phyloP scores from a whole-genome alignment of 2,329 filamentous ascomycete species.

The Aspergillus sp. region DNA sequence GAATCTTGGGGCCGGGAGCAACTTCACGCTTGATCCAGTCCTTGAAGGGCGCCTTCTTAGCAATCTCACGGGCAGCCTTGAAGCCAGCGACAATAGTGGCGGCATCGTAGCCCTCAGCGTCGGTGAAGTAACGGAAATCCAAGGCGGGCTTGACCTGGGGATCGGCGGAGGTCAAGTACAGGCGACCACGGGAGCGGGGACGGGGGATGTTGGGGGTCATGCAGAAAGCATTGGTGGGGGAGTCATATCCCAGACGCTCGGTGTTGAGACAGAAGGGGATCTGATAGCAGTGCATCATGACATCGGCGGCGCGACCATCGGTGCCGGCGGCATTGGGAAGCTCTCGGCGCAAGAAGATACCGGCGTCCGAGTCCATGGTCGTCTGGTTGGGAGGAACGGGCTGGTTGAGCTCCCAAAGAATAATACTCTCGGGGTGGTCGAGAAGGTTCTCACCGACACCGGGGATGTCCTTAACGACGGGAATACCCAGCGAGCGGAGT shows the following conservation, averaged over 20 bases:
- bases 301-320: conserved; percentile 75
- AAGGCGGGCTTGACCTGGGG: conserved; percentile 76
- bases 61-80: conserved; percentile 73
- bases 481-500: conserved; percentile 52
- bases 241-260: conserved; percentile 71
- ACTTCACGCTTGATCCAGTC: conserved; percentile 81
- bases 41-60: conserved; percentile 73
- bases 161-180: conserved; percentile 75
- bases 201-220: conserved; percentile 91
- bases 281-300: conserved; percentile 98
- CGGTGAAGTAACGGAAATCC: conserved; percentile 88
- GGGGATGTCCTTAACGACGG: conserved; percentile 60
- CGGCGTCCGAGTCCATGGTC: conserved; percentile 87
- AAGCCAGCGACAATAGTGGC: conserved; percentile 77
- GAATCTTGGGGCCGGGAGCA: conserved; percentile 70
- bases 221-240: conserved; percentile 76
- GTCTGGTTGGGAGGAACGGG: conserved; percentile 77
- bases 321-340: conserved; percentile 64
- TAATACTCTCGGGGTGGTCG: conserved; percentile 66
- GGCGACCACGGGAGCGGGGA: conserved; percentile 71
- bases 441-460: conserved; percentile 65
- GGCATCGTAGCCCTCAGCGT: conserved; percentile 80
- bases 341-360: conserved; percentile 82
- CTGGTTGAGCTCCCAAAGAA: conserved; percentile 76
- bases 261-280: conserved; percentile 92